A percentile compares a stretch with the other conserved stretches of the same genome.
Evolutionary conservation across 257 asterid genomes (phyloP).

Genomic region (Solanum etuberosum): DNA sequence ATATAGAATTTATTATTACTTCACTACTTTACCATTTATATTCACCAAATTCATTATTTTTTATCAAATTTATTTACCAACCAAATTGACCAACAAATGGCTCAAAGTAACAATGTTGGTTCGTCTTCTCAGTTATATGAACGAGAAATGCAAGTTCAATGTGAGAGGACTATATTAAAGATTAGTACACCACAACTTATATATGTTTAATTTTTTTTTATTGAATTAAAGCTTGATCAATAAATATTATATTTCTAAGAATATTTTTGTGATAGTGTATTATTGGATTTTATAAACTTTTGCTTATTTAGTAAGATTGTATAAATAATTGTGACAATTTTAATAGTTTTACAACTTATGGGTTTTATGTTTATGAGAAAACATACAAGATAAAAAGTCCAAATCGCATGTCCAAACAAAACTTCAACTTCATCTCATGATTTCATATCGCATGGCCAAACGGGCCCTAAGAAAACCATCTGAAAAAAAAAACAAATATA

Average conservation of each 20-base stretch:
- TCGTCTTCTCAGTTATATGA: background rate
- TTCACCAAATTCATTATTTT: too few relatives aligned
- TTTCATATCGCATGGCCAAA: background rate
- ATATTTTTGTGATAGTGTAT: background rate
- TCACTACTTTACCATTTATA: too few relatives aligned
- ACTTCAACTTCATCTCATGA: background rate
- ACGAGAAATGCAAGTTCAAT: too few relatives aligned
- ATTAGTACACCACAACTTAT: too few relatives aligned
- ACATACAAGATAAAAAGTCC: background rate
- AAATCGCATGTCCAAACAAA: background rate
- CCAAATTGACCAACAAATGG: background rate
- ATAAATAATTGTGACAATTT: background rate
- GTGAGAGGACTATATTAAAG: background rate
- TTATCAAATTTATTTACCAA: background rate
- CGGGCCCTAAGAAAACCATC: background rate
- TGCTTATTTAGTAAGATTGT: background rate
- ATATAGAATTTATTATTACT: background rate
- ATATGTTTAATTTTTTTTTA: too few relatives aligned
- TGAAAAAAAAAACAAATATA: background rate
- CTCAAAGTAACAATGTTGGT: background rate
- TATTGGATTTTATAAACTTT: background rate
- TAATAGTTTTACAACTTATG: too few relatives aligned
- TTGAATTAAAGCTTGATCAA: background rate
- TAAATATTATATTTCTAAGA: background rate
- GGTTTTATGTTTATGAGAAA: background rate